phyloP scores from a whole-genome alignment of 148 eudicot genomes.

The Rhododendron williamsianum region DNA sequence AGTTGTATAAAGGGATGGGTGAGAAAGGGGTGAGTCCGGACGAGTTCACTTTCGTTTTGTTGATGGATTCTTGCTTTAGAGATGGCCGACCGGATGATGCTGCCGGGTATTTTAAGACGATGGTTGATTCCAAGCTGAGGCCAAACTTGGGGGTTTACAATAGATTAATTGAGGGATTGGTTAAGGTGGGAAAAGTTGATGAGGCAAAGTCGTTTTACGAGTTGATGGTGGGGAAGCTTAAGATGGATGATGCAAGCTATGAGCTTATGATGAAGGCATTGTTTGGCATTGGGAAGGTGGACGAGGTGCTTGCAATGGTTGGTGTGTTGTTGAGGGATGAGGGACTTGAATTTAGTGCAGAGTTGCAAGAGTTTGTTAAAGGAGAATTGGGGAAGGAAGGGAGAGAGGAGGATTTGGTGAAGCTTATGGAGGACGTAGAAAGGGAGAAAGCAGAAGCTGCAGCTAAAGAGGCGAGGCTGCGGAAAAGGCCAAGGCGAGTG shows the following conservation, averaged over 20 bases:
- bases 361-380: constrained; percentile 66
- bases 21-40: constrained; percentile 76
- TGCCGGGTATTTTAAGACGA: constrained; percentile 64
- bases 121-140: constrained; percentile 72
- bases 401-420: constrained; percentile 70
- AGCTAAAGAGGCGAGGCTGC: constrained; percentile 70
- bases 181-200: constrained; percentile 68
- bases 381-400: constrained; percentile 63
- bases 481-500: constrained; percentile 67
- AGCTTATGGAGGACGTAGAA: constrained; percentile 61
- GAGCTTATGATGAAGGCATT: constrained; percentile 74
- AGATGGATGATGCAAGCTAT: constrained; percentile 74
- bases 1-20: constrained; percentile 62
- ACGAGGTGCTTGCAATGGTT: constrained; percentile 66
- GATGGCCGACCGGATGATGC: constrained; percentile 76
- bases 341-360: constrained; percentile 59
- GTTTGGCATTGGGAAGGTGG: constrained; percentile 61
- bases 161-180: constrained; percentile 69
- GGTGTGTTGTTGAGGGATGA: constrained; percentile 69
- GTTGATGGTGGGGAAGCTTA: constrained; percentile 81
- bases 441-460: constrained; percentile 83
- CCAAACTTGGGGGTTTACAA: constrained; percentile 73
- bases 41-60: constrained; percentile 65
- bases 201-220: constrained; percentile 87
- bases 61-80: constrained; percentile 86